phyloP scores from a whole-genome alignment of 768 basidiomycete species.

The Pholiota molesta region DNA sequence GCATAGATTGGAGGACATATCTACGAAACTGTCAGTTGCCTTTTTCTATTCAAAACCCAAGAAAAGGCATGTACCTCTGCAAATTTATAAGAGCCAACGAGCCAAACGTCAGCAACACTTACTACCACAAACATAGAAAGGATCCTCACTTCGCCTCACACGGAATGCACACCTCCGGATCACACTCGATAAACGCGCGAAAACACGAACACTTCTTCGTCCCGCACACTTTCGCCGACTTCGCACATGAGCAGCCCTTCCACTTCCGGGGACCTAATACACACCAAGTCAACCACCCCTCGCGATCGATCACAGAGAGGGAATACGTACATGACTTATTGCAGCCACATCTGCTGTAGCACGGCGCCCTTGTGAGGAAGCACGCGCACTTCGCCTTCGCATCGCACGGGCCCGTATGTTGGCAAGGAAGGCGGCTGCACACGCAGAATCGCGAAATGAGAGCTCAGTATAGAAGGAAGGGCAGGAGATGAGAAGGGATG shows the following conservation, averaged over 20 bases:
- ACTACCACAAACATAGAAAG: neutral
- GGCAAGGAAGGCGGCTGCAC: conserved; percentile 52
- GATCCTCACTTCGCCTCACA: conserved; percentile 51
- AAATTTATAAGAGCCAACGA: no score
- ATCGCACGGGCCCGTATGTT: conserved; percentile 59
- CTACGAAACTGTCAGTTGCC: conserved; percentile 10
- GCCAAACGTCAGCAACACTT: neutral
- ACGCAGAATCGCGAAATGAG: neutral
- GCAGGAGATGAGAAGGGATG: no score
- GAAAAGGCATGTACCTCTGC: neutral
- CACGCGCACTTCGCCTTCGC: conserved; percentile 49
- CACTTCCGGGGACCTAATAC: conserved; percentile 53
- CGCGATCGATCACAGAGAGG: neutral
- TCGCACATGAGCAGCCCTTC: conserved; percentile 58
- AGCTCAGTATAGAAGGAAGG: neutral
- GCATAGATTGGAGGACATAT: conserved; percentile 34
- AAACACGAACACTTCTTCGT: conserved; percentile 56
- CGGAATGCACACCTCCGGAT: conserved; percentile 61
- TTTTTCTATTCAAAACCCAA: neutral
- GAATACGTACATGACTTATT: conserved; percentile 46
- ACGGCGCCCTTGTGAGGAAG: conserved; percentile 50
- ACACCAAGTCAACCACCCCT: no score
- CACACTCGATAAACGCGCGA: conserved; percentile 59
- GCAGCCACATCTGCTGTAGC: conserved; percentile 60
- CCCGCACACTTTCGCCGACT: conserved; percentile 33